A percentile compares a stretch with the other conserved stretches of the same genome.
Evolutionary conservation across 345 rosid species (phyloP).

Genomic region (Citrus trifoliata): DNA sequence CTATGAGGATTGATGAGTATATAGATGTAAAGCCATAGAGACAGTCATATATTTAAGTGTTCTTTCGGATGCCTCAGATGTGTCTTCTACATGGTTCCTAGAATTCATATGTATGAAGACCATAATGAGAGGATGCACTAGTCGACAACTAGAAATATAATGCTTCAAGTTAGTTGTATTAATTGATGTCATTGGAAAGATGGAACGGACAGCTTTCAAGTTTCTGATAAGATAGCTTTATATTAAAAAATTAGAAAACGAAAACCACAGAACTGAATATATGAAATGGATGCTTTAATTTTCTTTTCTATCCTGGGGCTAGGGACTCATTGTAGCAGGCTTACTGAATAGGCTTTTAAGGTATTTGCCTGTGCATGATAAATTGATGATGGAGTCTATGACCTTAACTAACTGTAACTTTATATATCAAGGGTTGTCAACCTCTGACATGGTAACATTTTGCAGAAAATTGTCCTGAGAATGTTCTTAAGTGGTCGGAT

Average conservation of each 20-base stretch:
- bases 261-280: neutral
- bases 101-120: neutral
- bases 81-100: neutral
- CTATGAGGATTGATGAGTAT: neutral
- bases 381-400: neutral
- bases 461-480: conserved; percentile 68
- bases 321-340: neutral
- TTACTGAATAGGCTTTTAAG: neutral
- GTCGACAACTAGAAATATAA: neutral
- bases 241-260: neutral
- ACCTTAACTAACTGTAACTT: neutral
- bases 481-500: conserved; percentile 79
- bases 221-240: neutral
- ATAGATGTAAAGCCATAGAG: neutral
- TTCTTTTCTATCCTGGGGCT: neutral
- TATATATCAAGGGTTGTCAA: conserved; percentile 1
- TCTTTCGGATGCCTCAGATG: neutral
- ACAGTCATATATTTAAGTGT: neutral
- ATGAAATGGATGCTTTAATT: neutral
- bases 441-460: neutral
- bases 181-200: neutral
- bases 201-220: neutral
- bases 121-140: neutral
- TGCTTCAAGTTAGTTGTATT: neutral
- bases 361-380: neutral